Percentiles rank a stretch among this genome's conserved stretches.
phyloP scores from a whole-genome alignment of 768 basidiomycete genomes.

The Lactarius vividus region DNA sequence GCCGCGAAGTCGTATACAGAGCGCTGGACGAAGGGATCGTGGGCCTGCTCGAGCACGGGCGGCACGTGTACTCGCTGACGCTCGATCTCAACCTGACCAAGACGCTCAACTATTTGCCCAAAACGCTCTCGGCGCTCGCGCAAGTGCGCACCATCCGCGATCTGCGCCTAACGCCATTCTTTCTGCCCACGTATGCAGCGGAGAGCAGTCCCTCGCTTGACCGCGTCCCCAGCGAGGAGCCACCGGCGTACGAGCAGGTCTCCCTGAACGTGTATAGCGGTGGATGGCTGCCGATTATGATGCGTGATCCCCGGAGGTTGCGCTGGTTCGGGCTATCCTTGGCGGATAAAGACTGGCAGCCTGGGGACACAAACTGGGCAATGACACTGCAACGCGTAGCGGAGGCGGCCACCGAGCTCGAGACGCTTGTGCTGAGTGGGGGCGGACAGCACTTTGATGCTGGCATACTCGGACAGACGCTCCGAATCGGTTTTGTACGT shows the following conservation, averaged over 20 bases:
- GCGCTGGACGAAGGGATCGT: constrained; percentile 3
- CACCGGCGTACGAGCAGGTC: constrained; percentile 10
- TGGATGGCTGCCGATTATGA: constrained; percentile 5
- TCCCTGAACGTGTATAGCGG: constrained; percentile 4
- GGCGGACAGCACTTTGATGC: not conserved
- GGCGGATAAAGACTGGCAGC: not conserved
- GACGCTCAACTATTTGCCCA: constrained; percentile 9
- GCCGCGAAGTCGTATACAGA: not conserved
- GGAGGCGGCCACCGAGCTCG: constrained; percentile 13
- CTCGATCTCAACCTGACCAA: constrained; percentile 8
- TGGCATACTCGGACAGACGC: constrained; percentile 5
- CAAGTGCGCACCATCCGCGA: constrained; percentile 16
- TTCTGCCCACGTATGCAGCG: not conserved
- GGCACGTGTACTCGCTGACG: constrained; percentile 2
- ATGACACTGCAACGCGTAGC: constrained; percentile 6
- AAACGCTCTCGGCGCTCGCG: constrained; percentile 2
- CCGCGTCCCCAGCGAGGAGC: not conserved
- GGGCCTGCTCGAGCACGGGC: not conserved
- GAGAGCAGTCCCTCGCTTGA: not conserved
- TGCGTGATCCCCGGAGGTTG: constrained; percentile 15
- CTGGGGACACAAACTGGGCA: not conserved
- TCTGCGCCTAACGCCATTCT: constrained; percentile 4
- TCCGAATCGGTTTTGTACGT: constrained; percentile 17
- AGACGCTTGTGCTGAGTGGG: constrained; percentile 13
- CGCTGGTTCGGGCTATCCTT: constrained; percentile 18